Conservation (phyloP, 106 monocot species). For the Dioscorea dumetorum region DNA sequence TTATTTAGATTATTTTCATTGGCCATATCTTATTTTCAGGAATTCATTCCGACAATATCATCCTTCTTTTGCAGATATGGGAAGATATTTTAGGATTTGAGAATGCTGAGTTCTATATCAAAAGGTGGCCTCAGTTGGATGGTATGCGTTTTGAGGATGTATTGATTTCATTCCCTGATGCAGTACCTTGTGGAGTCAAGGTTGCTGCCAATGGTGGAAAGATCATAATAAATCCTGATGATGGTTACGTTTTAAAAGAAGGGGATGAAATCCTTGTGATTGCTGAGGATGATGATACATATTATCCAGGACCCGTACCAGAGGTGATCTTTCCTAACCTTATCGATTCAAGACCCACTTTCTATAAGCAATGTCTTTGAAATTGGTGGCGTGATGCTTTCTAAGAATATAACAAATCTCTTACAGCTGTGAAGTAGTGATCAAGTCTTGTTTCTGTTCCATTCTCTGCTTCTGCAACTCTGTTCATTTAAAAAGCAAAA, state of each 20-base stretch:
- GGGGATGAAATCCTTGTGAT: slow-evolving; percentile 92
- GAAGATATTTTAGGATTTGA: slow-evolving; percentile 97
- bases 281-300: slow-evolving; percentile 96
- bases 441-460: not conserved
- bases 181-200: slow-evolving; percentile 94
- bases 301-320: slow-evolving; percentile 54
- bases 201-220: slow-evolving; percentile 64
- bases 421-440: no score
- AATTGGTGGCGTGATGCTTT: no score
- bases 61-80: slow-evolving; percentile 72
- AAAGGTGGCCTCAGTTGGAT: slow-evolving; percentile 84
- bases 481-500: no score
- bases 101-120: slow-evolving; percentile 96
- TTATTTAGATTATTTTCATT: no score
- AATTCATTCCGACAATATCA: no score
- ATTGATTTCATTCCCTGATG: slow-evolving; percentile 79
- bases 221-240: slow-evolving; percentile 80
- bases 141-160: slow-evolving; percentile 73
- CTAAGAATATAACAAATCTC: no score
- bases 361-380: no score
- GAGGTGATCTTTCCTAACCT: slow-evolving; percentile 30
- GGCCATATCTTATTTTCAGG: no score
- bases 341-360: no score
- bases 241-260: slow-evolving; percentile 76
- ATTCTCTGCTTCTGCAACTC: not conserved